A percentile compares a stretch with the other conserved stretches of the same genome.
phyloP scores from a whole-genome alignment of 106 monocot genomes.

The Amphibolis antarctica region DNA sequence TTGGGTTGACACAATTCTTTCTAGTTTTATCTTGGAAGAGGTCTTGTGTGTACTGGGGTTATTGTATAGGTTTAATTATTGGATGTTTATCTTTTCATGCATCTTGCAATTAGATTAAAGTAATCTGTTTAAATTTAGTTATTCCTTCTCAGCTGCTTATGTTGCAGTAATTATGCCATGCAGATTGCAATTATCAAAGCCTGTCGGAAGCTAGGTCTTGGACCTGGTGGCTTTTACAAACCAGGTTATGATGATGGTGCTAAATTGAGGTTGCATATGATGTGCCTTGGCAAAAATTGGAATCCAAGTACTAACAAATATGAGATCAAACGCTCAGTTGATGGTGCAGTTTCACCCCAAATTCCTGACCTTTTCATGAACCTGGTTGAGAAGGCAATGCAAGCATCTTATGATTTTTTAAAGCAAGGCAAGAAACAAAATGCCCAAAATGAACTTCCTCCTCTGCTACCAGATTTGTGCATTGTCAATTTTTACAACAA shows the following conservation, averaged over 20 bases:
- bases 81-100: too few species aligned
- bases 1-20: too few species aligned
- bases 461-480: slow-evolving; percentile 49
- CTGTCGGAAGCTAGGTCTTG: slow-evolving; percentile 42
- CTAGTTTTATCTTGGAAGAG: too few species aligned
- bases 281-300: slow-evolving; percentile 83
- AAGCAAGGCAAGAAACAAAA: background rate
- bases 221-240: slow-evolving; percentile 50
- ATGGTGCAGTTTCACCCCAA: slow-evolving; percentile 38
- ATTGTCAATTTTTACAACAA: slow-evolving; percentile 46
- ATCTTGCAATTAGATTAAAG: too few species aligned
- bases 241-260: slow-evolving; percentile 50
- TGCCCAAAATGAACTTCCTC: slow-evolving; percentile 34
- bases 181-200: slow-evolving; percentile 35
- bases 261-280: slow-evolving; percentile 51
- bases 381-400: slow-evolving; percentile 30
- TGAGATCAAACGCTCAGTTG: slow-evolving; percentile 20
- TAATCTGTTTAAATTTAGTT: too few species aligned
- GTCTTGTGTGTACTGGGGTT: too few species aligned
- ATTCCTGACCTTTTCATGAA: slow-evolving; percentile 36
- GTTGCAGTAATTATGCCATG: background rate
- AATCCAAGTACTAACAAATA: slow-evolving; percentile 38
- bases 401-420: slow-evolving; percentile 26
- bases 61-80: too few species aligned
- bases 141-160: background rate